Percentiles rank a stretch among this genome's conserved stretches.
Evolutionary conservation across 306 rosid species (phyloP).

Genomic region (Cyclanthera cordifolia): DNA sequence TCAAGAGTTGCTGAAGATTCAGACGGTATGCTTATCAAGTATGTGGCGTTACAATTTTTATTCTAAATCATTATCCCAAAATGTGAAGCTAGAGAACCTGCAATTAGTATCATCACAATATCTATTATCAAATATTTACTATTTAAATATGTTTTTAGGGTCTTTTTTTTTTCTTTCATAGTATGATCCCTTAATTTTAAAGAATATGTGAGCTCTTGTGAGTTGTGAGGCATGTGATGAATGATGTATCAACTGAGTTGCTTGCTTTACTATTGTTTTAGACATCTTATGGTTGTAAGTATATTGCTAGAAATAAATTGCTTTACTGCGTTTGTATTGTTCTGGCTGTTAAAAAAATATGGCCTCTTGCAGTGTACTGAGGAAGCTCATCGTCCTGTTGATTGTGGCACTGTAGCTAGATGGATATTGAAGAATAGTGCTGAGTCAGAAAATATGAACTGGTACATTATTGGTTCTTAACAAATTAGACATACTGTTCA

Average conservation of each 20-base stretch:
- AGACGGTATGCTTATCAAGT: background rate
- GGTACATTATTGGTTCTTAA: conserved; percentile 25
- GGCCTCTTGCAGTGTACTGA: conserved; percentile 55
- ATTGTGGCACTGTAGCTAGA: conserved; percentile 82
- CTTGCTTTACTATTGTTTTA: no score
- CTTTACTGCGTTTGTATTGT: background rate
- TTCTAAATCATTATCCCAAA: background rate
- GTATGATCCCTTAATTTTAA: background rate
- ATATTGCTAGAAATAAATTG: conserved; percentile 2
- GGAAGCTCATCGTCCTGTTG: conserved; percentile 97
- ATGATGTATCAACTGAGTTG: background rate
- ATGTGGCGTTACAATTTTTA: background rate
- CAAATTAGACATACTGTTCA: background rate
- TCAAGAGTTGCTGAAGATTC: no score
- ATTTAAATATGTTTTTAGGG: conserved; percentile 10
- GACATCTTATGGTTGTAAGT: conserved; percentile 5
- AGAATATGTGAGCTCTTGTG: background rate
- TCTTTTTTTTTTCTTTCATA: background rate
- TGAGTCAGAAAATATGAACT: conserved; percentile 93
- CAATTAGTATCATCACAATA: background rate
- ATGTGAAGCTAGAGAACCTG: conserved; percentile 5
- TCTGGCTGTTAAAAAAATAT: background rate
- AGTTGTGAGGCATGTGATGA: background rate
- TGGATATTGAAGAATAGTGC: conserved; percentile 96
- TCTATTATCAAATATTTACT: background rate